These are phyloP conservation scores for Nannochloropsis salina DNA, from an alignment of 108 stramenopile species.

Conservation along the genomic window DNA sequence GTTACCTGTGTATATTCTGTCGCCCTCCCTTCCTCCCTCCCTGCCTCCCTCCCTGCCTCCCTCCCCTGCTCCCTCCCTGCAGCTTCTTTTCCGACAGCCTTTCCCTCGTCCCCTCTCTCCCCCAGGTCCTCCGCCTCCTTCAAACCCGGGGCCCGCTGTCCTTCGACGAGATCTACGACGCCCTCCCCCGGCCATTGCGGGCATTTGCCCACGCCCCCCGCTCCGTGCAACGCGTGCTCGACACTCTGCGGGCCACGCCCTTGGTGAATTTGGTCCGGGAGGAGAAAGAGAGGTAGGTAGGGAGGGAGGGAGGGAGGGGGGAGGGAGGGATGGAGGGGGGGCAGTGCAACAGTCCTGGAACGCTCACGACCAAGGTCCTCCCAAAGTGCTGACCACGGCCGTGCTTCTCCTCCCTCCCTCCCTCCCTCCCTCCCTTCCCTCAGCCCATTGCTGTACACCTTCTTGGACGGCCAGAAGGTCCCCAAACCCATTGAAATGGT, in stretches of 20 bases:
- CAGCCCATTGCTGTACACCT: neutral
- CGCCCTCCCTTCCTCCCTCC: neutral
- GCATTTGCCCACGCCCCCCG: neutral
- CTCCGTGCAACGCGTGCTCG: neutral
- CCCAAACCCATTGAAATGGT: neutral
- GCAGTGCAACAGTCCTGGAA: neutral
- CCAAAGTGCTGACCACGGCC: too few species aligned
- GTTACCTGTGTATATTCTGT: neutral
- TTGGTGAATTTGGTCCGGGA: neutral
- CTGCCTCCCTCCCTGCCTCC: neutral
- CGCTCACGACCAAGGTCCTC: too few species aligned
- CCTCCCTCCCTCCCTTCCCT: neutral
- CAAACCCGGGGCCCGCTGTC: neutral
- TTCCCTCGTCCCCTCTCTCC: too few species aligned
- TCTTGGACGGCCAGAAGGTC: neutral
- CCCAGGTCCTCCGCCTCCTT: neutral
- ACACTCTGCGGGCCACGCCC: neutral
- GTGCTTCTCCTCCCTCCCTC: neutral
- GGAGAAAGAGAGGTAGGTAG: neutral
- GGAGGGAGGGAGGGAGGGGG: neutral
- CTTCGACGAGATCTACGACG: neutral
- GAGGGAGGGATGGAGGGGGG: neutral
- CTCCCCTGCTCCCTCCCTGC: too few species aligned
- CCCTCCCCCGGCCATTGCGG: neutral
- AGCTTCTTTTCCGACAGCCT: too few species aligned